These are phyloP conservation scores for Kwoniella dendrophila DNA, from an alignment of 768 basidiomycete species.

Conservation along the genomic window DNA sequence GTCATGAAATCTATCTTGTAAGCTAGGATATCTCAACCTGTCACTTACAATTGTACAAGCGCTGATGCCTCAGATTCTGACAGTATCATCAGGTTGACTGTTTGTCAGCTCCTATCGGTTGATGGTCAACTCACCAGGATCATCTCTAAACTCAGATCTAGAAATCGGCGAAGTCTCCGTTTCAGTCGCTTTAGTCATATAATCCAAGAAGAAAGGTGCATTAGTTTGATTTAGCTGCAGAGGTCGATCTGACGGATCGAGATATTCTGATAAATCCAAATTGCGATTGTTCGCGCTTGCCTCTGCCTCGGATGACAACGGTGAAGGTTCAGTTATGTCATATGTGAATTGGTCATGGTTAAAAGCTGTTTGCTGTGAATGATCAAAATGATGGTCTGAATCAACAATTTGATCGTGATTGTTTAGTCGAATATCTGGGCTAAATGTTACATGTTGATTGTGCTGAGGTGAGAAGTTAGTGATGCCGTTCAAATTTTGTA, in stretches of 20 bases:
- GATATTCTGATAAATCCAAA: slow-evolving; percentile 34
- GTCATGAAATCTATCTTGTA: slow-evolving; percentile 33
- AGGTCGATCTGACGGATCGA: slow-evolving; percentile 28
- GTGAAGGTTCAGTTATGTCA: slow-evolving; percentile 3
- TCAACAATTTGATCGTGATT: too few relatives aligned
- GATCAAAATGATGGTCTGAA: neutral
- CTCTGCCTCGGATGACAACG: slow-evolving; percentile 7
- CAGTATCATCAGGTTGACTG: slow-evolving; percentile 30
- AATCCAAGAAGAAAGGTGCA: slow-evolving; percentile 25
- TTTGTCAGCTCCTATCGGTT: slow-evolving; percentile 4
- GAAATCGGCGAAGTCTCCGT: neutral
- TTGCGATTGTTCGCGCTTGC: slow-evolving; percentile 9
- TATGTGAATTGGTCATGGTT: neutral
- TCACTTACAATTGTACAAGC: slow-evolving; percentile 29
- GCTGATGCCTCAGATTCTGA: slow-evolving; percentile 22
- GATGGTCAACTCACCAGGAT: slow-evolving; percentile 19
- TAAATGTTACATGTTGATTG: too few relatives aligned
- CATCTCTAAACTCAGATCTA: slow-evolving; percentile 8
- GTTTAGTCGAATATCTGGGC: too few relatives aligned
- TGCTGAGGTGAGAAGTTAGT: too few relatives aligned
- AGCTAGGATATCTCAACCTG: neutral
- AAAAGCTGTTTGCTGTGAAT: neutral
- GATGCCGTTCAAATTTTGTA: too few relatives aligned
- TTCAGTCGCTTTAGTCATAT: slow-evolving; percentile 6
- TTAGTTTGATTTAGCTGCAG: slow-evolving; percentile 14